Conservation (phyloP, 768 basidiomycete genomes). For the Boletus subparvulus region DNA sequence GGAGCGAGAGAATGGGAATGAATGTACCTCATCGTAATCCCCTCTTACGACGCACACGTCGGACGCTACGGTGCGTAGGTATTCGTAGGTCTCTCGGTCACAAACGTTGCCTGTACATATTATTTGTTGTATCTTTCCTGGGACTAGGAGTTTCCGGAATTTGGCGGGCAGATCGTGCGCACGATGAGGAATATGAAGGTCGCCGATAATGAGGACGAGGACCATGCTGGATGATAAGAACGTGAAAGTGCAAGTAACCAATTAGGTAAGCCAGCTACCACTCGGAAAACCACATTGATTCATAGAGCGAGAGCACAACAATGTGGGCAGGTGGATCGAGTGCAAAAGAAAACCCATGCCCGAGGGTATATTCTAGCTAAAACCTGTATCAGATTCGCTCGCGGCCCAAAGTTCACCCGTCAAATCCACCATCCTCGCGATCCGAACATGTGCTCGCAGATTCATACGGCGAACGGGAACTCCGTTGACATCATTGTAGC, state of each 20-base stretch:
- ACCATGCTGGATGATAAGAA: conserved; percentile 38
- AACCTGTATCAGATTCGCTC: conserved; percentile 2
- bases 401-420: neutral
- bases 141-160: conserved; percentile 94
- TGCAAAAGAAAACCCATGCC: neutral
- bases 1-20: neutral
- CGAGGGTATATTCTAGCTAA: neutral
- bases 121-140: conserved; percentile 97
- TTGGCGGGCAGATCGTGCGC: conserved; percentile 89
- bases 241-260: neutral
- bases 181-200: conserved; percentile 93
- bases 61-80: conserved; percentile 88
- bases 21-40: conserved; percentile 89
- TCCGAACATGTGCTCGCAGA: neutral
- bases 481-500: conserved; percentile 21
- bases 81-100: conserved; percentile 97
- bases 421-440: conserved; percentile 9
- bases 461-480: neutral
- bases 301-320: neutral
- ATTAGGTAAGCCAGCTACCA: conserved; percentile 27
- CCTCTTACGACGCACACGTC: conserved; percentile 92
- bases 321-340: neutral
- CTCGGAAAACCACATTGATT: neutral
- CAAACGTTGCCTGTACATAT: conserved; percentile 97
- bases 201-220: conserved; percentile 96